Conservation (phyloP, 2,329 filamentous ascomycete species). For the Aureobasidium uvarum region DNA sequence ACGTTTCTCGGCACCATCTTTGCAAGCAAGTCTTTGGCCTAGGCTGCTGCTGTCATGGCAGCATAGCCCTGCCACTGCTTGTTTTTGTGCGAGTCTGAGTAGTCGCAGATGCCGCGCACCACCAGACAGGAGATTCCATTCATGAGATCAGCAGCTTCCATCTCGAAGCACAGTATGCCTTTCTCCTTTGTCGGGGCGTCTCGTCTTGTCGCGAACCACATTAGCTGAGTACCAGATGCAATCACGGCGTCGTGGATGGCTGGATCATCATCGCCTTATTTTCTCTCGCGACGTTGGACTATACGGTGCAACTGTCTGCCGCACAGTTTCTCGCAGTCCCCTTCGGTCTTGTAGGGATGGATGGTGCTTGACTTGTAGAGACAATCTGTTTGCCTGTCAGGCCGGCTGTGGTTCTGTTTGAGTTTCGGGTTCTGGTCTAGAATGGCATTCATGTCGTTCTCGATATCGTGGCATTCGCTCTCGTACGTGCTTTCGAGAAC, state of each 20-base stretch:
- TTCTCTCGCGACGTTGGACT: not conserved
- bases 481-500: not conserved
- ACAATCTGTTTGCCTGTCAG: too few species aligned
- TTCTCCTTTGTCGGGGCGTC: conserved; percentile 26
- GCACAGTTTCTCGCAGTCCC: too few species aligned
- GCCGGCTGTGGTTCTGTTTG: too few species aligned
- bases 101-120: conserved; percentile 34
- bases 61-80: conserved; percentile 33
- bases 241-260: conserved; percentile 42
- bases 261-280: conserved; percentile 27
- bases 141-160: conserved; percentile 17
- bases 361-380: too few species aligned
- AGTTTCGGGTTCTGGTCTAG: not conserved
- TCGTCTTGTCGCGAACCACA: conserved; percentile 21
- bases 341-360: not conserved
- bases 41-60: conserved; percentile 31
- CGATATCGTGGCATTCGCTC: not conserved
- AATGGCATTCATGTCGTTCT: not conserved
- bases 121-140: conserved; percentile 27
- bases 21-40: conserved; percentile 29
- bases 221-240: conserved; percentile 40
- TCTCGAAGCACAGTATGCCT: conserved; percentile 28
- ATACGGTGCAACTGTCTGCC: not conserved
- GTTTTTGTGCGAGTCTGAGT: conserved; percentile 34
- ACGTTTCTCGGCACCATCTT: conserved; percentile 1